Evolutionary conservation across 1,139 yeast species (phyloP), one percentile per base, ranked within the genome.

Genomic region (Geotrichum phurueaensis): DNA sequence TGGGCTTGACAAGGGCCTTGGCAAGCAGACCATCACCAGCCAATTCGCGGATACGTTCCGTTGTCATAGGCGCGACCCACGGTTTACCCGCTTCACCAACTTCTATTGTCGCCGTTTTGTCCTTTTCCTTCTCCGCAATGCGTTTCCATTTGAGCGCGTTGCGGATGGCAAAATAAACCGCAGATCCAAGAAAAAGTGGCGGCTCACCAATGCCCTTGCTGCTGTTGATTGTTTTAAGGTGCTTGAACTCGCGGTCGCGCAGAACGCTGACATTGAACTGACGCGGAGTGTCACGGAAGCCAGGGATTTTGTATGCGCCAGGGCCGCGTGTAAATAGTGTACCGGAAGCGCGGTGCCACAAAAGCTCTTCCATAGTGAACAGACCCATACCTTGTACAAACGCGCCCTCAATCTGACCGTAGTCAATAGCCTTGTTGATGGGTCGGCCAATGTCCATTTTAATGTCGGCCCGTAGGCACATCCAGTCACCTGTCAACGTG

Each of bases 151-250:
- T 65, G 43, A 68, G 69, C 0, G 81, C 81, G 64, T 78, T 75
- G 31, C 81, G 69, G 36, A 78, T 65, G n/a, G 81, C 81, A 67
- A 77, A 78, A 64, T 75, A 72, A 13, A 75, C 79, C 29, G 71
- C 66, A 13, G 72, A 68, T 0, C 81, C 81, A 53, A 78, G 65
- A 63, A 79, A 78, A 62, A 78, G 66, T 18, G 81, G 81, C 2
- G 81, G 81, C 67, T 78, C 81, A 39, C 81, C 81, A 57, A 78
- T 75, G 29, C 81, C 81, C 66, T 78, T 78, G 53, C 78, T 74
- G 33, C 76, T 69, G 62, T 75, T 72, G 56, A 79, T 76, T 2
- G 81, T 77, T 65, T 76, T 76, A 65, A 79, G 69, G 65, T 78
- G 80, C 63, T 70, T 68, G 67, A 77, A 78, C 47, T 72, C 76